Evolutionary conservation across 371 early-diverging fungal genomes (phyloP), one percentile per base, ranked within the genome.

Genomic region (Actinomortierella wolfii): DNA sequence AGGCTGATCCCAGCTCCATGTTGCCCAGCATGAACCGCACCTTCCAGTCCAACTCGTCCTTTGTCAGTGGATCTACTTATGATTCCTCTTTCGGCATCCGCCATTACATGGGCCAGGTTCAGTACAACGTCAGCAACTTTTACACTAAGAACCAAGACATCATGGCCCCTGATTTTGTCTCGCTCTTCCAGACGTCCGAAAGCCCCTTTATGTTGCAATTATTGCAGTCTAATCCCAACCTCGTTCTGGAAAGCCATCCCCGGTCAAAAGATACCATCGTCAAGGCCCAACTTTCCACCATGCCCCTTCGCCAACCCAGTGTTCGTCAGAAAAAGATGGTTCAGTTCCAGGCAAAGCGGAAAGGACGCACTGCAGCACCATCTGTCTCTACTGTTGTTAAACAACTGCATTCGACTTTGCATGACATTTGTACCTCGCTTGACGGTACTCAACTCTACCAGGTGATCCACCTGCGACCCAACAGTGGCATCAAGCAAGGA

Each of bases 81-180:
- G 76, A 77, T 9, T 71, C 80, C 0, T 68, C 83, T 25, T 92
- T 94, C 65, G 87, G 87, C 41, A 84, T 97, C 47, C 83, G 89
- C 54, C 97, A 97, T 76, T 96, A 85, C 68, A 81, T 86, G 15
- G 86, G 82, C 5, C 74, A 82, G 46, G 91, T 94, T 17, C 81
- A 79, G 2, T 97, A 97, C 77, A 84, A 86, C 51, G 81, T 89
- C 43, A 79, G 80, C 44, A 83, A 83, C 2, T 93, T 97, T 58
- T 64, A 86, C 54, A 87, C 83, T 34, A 71, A 80, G 66, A 94
- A 95, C 76, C 81, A 79, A 55, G 93, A 92, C 51, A 69, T 82
- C n/a, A 71, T 94, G 18, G 80, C 88, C 29, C 84, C 93, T 15
- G 96, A 97, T 73, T 94, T 96, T 77, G 84, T 95, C 9, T 80